Base-by-base conservation (phyloP, 495 filamentous ascomycete species). In the Friedmanniomyces simplex region DNA sequence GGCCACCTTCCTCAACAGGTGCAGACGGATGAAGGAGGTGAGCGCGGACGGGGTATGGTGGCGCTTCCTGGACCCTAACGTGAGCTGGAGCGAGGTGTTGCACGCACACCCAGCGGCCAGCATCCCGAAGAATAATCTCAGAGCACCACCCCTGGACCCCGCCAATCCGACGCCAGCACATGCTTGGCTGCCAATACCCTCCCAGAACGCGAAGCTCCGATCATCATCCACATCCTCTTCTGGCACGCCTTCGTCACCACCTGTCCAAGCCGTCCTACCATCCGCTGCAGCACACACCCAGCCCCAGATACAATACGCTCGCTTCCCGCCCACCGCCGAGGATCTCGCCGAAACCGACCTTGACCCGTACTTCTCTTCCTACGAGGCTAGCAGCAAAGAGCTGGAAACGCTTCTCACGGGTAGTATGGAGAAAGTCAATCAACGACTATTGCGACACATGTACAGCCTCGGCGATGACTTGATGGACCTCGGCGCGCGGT, bases 11-110 rank as follows among this genome's bases (percentile, higher is more conserved):
- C 68, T 98, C 32, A 97, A 98, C 66, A 79, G 93, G 32, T 98
- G 93, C 70, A 79, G 89, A 45, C 77, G 79, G 59, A 96, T 97
- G 93, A 86, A 90, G 65, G 88, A 95, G 57, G 84, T 98, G 37
- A 80, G 87, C 28, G 87, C 94, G 55, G 94, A 97, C 67, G 91
- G 90, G 7, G 89, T 97, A 14, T 95, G 90, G 82, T 95, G 91
- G 88, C 86, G 88, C 59, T 98, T 98, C 66, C 76, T 98, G 12
- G 93, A 98, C 66, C 91, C 93, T 3, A 96, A 98, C 69, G 88
- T 91, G 20, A 98, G 93, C 84, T 98, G 93, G 93, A 93, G 77
- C 66, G 93, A 97, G 71, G 91, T 98, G 2, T 70, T 97, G 11
- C 82, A 89, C 68, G 89, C 91, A 1, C 86, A 88, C 64, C 94